Evolutionary conservation across 2,329 filamentous ascomycete genomes (phyloP).

Genomic region (Epichloe hybrida): DNA sequence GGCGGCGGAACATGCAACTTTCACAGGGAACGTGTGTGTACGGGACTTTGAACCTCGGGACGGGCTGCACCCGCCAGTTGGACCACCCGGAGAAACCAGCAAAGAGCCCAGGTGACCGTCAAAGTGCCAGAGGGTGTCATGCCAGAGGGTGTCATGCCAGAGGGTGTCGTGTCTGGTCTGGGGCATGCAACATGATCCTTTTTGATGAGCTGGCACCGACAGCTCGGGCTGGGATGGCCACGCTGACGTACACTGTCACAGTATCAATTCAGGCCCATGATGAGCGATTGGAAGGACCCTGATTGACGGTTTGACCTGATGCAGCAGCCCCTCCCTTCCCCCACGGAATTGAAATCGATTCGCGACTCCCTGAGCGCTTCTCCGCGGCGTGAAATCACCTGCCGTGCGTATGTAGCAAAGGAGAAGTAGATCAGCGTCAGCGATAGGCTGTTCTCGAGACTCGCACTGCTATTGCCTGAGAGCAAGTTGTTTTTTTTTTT

Average conservation of each 20-base stretch:
- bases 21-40: too few species aligned
- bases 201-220: conserved; percentile 6
- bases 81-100: background rate
- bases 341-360: background rate
- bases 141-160: too few species aligned
- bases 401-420: background rate
- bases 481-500: too few species aligned
- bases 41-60: background rate
- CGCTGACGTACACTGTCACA: too few species aligned
- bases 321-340: background rate
- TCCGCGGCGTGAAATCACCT: background rate
- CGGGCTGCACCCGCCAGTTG: background rate
- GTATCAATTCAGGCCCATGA: too few species aligned
- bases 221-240: conserved; percentile 2
- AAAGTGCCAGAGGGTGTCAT: background rate
- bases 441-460: background rate
- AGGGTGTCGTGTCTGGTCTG: background rate
- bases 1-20: too few species aligned
- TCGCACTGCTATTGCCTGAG: background rate
- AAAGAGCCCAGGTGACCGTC: conserved; percentile 3
- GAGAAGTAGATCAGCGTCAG: background rate
- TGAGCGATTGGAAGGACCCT: too few species aligned
- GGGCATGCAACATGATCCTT: background rate
- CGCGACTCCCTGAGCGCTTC: too few species aligned
- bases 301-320: background rate